phyloP scores from a whole-genome alignment of 2,329 filamentous ascomycete genomes.

The Fragosphaeria purpurea region DNA sequence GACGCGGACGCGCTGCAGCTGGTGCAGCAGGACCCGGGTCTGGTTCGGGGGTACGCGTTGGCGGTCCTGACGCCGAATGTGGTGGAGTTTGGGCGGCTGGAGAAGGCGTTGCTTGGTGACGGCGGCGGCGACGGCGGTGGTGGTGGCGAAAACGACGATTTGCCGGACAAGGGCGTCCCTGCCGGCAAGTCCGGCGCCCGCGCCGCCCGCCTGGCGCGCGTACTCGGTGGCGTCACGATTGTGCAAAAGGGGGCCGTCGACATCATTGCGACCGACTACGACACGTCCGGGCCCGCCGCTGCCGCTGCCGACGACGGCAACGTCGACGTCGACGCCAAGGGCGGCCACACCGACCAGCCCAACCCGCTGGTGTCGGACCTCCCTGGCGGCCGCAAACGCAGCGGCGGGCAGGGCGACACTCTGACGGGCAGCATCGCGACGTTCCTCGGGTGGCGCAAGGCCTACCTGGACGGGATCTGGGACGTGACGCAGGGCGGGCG shows the following conservation, averaged over 20 bases:
- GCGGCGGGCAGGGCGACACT: constrained; percentile 91
- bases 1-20: constrained; percentile 84
- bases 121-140: neutral
- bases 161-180: too few species aligned
- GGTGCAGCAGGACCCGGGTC: constrained; percentile 62
- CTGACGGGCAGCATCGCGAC: constrained; percentile 84
- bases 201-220: constrained; percentile 59
- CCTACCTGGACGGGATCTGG: constrained; percentile 80
- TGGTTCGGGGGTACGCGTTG: constrained; percentile 70
- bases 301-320: constrained; percentile 85
- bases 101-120: constrained; percentile 56
- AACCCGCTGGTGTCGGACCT: constrained; percentile 64
- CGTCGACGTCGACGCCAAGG: constrained; percentile 47
- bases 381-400: constrained; percentile 75
- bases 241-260: constrained; percentile 82
- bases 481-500: constrained; percentile 34
- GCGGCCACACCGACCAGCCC: constrained; percentile 51
- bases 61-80: constrained; percentile 93
- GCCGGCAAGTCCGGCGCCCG: constrained; percentile 20
- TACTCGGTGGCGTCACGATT: constrained; percentile 79
- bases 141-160: too few species aligned
- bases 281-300: constrained; percentile 27
- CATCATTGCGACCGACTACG: constrained; percentile 40
- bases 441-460: constrained; percentile 76
- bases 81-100: constrained; percentile 79